Conservation (phyloP, 306 rosid genomes). For the Rubus idaeus region DNA sequence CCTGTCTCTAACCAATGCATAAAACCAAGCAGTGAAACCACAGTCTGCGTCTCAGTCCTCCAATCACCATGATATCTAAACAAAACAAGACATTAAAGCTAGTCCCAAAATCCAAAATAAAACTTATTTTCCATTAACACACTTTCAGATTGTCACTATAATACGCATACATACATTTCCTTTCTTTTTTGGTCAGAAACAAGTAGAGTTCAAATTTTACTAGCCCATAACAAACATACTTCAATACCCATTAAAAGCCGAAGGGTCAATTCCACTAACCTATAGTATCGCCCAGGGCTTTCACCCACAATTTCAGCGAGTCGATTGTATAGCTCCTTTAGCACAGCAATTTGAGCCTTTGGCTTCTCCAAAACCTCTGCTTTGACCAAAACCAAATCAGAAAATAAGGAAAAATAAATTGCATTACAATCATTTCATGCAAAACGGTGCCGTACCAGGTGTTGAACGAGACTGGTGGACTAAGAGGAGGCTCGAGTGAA, state of each 20-base stretch:
- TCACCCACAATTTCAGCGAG: constrained; percentile 69
- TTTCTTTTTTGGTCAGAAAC: background rate
- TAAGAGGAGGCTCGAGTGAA: constrained; percentile 68
- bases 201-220: background rate
- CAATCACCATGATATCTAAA: constrained; percentile 90
- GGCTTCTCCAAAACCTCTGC: constrained; percentile 82
- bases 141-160: background rate
- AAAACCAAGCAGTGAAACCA: constrained; percentile 78
- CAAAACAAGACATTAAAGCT: constrained; percentile 3
- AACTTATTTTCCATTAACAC: background rate
- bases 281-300: constrained; percentile 61
- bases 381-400: background rate
- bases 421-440: background rate
- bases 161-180: background rate
- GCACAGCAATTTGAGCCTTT: constrained; percentile 54
- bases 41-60: constrained; percentile 88
- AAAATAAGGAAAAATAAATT: background rate
- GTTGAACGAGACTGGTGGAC: constrained; percentile 88
- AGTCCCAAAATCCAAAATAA: constrained; percentile 1
- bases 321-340: constrained; percentile 68
- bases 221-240: background rate
- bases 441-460: constrained; percentile 49
- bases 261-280: constrained; percentile 35
- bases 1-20: constrained; percentile 94
- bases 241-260: background rate